Conservation (phyloP, 208 protist genomes). For the Giardia duodenalis region DNA sequence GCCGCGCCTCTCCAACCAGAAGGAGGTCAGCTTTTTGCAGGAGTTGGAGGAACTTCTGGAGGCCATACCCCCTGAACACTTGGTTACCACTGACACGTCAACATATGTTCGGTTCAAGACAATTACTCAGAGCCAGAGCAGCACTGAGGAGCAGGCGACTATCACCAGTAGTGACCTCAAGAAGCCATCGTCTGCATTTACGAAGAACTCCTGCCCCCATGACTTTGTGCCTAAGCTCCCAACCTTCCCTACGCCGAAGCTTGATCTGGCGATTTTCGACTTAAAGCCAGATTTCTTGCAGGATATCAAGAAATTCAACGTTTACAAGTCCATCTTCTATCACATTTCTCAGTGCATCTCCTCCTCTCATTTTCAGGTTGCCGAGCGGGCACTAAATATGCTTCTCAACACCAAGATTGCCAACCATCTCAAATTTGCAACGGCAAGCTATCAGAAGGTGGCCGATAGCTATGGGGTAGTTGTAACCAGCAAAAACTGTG, state of each 20-base stretch:
- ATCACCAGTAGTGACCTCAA: not conserved
- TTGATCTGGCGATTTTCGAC: not conserved
- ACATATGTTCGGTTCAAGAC: not conserved
- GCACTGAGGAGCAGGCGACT: too few species aligned
- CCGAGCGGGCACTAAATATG: constrained; percentile 50
- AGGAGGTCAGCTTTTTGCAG: constrained; percentile 56
- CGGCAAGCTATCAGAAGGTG: not conserved
- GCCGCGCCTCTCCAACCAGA: constrained; percentile 53
- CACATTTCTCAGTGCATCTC: constrained; percentile 48
- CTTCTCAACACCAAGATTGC: constrained; percentile 25
- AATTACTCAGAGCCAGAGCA: too few species aligned
- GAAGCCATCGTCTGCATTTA: not conserved
- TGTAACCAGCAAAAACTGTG: not conserved
- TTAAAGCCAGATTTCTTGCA: constrained; percentile 28
- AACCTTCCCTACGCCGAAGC: not conserved
- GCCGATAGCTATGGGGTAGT: not conserved
- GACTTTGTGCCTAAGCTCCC: constrained; percentile 32
- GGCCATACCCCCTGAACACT: constrained; percentile 1
- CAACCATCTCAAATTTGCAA: not conserved
- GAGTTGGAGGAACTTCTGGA: constrained; percentile 57
- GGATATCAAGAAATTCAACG: not conserved
- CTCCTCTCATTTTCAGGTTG: constrained; percentile 54
- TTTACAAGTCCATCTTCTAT: constrained; percentile 43
- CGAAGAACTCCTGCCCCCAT: not conserved
- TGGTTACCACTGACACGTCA: not conserved